Evolutionary conservation across 163 green algal genomes (phyloP).

Genomic region (Volvox carteri): DNA sequence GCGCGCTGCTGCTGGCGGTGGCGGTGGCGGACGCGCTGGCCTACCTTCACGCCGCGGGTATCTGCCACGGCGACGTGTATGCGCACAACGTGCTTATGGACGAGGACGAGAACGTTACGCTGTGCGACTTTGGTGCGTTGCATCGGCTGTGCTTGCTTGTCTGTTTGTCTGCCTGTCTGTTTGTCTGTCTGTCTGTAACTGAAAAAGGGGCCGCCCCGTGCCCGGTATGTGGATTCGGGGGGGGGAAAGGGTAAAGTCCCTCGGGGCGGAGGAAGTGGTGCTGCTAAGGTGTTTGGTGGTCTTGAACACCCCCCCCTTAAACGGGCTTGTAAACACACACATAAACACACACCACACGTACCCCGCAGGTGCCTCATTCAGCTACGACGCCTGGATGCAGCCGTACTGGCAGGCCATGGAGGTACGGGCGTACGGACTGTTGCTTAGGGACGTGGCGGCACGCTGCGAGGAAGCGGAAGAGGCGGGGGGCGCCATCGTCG

Average conservation of each 20-base stretch:
- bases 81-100: conserved; percentile 82
- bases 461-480: conserved; percentile 1
- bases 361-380: conserved; percentile 54
- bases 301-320: not conserved
- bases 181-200: too few species aligned
- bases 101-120: conserved; percentile 54
- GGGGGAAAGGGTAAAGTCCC: not conserved
- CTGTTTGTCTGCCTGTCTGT: too few species aligned
- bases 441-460: conserved; percentile 64
- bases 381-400: conserved; percentile 42
- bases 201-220: not conserved
- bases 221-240: not conserved
- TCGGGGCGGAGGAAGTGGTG: not conserved
- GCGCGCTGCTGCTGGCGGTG: conserved; percentile 56
- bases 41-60: conserved; percentile 69
- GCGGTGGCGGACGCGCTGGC: conserved; percentile 67
- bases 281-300: not conserved
- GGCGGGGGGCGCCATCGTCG: not conserved
- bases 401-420: conserved; percentile 76
- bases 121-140: conserved; percentile 75
- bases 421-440: conserved; percentile 71
- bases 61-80: conserved; percentile 83
- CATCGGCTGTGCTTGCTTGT: too few species aligned
- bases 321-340: not conserved
- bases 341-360: not conserved